Evolutionary conservation across 1,139 yeast species (phyloP).

Genomic region (Zygosaccharomyces sapae): DNA sequence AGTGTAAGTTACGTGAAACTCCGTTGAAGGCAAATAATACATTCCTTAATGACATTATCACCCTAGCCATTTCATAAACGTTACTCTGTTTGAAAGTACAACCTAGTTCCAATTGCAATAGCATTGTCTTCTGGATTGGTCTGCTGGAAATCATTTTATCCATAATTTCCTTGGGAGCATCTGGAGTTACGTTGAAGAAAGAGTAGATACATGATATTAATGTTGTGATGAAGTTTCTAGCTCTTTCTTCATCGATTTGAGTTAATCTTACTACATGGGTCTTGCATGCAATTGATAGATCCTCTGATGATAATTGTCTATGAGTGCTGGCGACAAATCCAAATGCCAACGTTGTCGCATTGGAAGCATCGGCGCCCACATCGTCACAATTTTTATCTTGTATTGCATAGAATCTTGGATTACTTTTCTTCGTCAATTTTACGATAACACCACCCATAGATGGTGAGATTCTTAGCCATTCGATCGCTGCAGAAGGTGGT

Average conservation of each 20-base stretch:
- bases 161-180: constrained; percentile 36
- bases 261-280: constrained; percentile 28
- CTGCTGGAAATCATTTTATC: constrained; percentile 37
- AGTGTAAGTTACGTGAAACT: constrained; percentile 36
- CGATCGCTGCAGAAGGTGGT: constrained; percentile 25
- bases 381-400: constrained; percentile 19
- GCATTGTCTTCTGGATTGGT: constrained; percentile 36
- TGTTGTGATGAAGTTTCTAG: constrained; percentile 29
- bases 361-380: constrained; percentile 22
- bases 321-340: constrained; percentile 37
- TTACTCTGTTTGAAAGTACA: constrained; percentile 27
- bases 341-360: constrained; percentile 36
- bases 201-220: constrained; percentile 32
- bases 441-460: constrained; percentile 34
- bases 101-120: constrained; percentile 35
- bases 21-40: constrained; percentile 37
- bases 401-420: constrained; percentile 25
- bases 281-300: constrained; percentile 35
- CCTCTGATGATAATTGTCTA: constrained; percentile 35
- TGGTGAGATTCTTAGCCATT: constrained; percentile 34
- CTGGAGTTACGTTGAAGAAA: constrained; percentile 35
- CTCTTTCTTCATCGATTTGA: constrained; percentile 26
- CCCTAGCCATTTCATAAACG: constrained; percentile 34
- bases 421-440: constrained; percentile 19
- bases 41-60: constrained; percentile 33